phyloP scores from a whole-genome alignment of 2,329 filamentous ascomycete species.

The Penicillium thymicola region DNA sequence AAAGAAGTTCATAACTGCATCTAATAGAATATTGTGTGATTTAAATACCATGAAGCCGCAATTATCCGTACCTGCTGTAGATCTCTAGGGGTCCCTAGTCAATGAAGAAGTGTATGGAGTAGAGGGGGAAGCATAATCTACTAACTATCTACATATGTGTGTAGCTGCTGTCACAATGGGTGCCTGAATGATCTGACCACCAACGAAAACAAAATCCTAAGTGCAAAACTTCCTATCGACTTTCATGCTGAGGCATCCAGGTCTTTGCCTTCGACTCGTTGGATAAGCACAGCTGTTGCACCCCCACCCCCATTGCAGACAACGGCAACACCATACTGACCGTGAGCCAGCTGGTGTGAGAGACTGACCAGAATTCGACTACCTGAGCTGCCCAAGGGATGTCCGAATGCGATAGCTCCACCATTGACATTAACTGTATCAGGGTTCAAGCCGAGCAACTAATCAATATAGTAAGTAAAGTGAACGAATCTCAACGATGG shows the following conservation, averaged over 20 bases:
- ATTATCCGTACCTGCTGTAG: too few relatives aligned
- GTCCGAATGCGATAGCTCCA: not conserved
- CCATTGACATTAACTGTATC: not conserved
- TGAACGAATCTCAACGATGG: not conserved
- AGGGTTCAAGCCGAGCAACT: not conserved
- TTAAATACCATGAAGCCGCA: too few relatives aligned
- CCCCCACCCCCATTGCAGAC: not conserved
- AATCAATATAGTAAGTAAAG: not conserved
- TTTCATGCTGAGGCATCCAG: not conserved
- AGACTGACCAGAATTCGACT: not conserved
- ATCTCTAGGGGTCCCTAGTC: too few relatives aligned
- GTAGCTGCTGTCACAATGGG: too few relatives aligned
- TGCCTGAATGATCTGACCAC: too few relatives aligned
- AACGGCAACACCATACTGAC: not conserved
- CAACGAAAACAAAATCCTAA: too few relatives aligned
- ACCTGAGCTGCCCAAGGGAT: not conserved
- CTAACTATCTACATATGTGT: too few relatives aligned
- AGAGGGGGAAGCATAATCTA: too few relatives aligned
- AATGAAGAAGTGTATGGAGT: too few relatives aligned
- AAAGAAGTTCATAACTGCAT: too few relatives aligned
- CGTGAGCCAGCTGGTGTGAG: not conserved
- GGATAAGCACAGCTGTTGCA: not conserved
- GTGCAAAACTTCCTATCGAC: not conserved
- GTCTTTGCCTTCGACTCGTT: not conserved
- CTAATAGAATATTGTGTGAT: too few relatives aligned